Base-by-base conservation (phyloP, 257 asterid genomes). In the Nicotiana tomentosiformis region DNA sequence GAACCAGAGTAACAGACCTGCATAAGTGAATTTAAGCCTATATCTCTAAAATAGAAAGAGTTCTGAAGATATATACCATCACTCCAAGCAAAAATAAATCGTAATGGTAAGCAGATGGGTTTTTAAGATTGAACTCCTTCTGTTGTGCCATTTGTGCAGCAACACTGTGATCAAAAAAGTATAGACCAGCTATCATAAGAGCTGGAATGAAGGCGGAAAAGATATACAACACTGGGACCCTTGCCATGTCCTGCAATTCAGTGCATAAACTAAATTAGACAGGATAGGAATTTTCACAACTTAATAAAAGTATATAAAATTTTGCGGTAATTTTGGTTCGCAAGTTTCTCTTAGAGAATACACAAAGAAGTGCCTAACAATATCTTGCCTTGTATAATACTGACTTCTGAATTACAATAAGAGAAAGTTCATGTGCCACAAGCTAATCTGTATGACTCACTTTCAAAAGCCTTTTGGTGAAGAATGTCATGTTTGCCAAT, bases 101-200 rank as follows among this genome's bases (percentile, higher is more conserved):
- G 4, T 92, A 92, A 87, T 95, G 98, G 82, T 93, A 95, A 78
- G 98, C 95, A 29, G 97, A 53, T 77, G 98, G 98, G 46, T 92
- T 95, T 89, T 95, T 92, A 82, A 95, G 95, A 84, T 95, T 95
- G 85, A 93, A 95, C 85, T 95, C 98, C 84, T 87, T 86, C 67
- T 92, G 98, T 84, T 95, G 98, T 66, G 98, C 98, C 93, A 93
- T 65, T 84, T 93, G 96, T 76, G 98, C 84, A 88, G 98, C 98
- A 39, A 95, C 98, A 83, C 98, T 93, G 83, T 93, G 98, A 83
- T 95, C 98, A 10, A 95, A 95, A 66, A 95, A 95, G 90, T 95
- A 95, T 78, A 95, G 84, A 29, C 97, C 98, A 17, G 97, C 98
- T 39, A 95, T 92, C 98, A 93, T 95, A 35, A 90, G 17, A 57